Conservation (phyloP, 2,329 filamentous ascomycete species). For the Apiospora arundinis region DNA sequence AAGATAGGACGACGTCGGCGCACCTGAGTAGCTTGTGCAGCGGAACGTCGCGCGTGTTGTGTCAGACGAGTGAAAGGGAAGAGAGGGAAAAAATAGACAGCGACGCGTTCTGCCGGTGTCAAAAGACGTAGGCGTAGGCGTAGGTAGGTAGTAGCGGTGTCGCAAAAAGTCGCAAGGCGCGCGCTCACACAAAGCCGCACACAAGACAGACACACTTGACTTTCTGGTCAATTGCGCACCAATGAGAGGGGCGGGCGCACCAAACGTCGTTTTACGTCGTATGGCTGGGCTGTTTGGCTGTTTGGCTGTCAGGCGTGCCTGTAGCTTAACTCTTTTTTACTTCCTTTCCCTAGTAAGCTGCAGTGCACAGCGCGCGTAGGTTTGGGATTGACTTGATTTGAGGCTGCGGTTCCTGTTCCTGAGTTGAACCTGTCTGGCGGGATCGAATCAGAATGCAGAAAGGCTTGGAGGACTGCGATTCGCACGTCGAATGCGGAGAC, state of each 20-base stretch:
- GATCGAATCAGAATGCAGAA: slow-evolving; percentile 28
- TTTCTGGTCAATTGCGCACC: slow-evolving; percentile 13
- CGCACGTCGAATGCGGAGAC: slow-evolving; percentile 24
- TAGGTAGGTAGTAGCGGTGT: slow-evolving; percentile 12
- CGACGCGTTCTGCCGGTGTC: slow-evolving; percentile 9
- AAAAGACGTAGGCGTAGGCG: not conserved
- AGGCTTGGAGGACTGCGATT: slow-evolving; percentile 19
- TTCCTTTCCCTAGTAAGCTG: not conserved
- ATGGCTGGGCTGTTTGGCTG: not conserved
- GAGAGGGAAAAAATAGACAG: not conserved
- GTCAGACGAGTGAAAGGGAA: not conserved
- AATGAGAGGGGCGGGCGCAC: slow-evolving; percentile 12
- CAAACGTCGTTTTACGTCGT: not conserved
- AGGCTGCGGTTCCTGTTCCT: slow-evolving; percentile 7
- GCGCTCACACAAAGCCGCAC: slow-evolving; percentile 5
- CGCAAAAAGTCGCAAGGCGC: slow-evolving; percentile 14
- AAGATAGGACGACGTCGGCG: slow-evolving; percentile 16
- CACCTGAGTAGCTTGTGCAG: slow-evolving; percentile 7
- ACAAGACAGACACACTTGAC: not conserved
- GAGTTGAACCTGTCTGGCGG: slow-evolving; percentile 21
- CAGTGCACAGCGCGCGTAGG: not conserved
- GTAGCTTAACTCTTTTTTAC: not conserved
- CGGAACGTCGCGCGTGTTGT: slow-evolving; percentile 1
- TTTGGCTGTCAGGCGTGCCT: not conserved
- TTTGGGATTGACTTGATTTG: slow-evolving; percentile 16